phyloP scores from a whole-genome alignment of 352 stramenopile species.

The Phytophthora hybrid region DNA sequence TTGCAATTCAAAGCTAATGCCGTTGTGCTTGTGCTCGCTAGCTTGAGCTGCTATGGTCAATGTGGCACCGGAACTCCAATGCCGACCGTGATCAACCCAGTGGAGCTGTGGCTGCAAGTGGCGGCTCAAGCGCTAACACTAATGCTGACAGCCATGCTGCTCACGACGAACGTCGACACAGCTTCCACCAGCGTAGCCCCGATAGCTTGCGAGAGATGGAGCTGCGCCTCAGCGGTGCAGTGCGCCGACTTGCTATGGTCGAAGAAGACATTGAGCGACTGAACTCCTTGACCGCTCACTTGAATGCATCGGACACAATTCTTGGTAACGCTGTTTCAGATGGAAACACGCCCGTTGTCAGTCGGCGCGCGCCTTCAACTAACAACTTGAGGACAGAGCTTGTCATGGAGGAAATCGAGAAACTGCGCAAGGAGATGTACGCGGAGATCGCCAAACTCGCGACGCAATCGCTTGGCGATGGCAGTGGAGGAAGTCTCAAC shows the following conservation, averaged over 20 bases:
- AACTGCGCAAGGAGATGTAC: slow-evolving; percentile 60
- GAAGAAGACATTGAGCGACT: slow-evolving; percentile 77
- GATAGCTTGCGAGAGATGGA: slow-evolving; percentile 66
- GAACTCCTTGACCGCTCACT: slow-evolving; percentile 35
- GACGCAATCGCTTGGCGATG: slow-evolving; percentile 24
- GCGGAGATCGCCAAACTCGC: slow-evolving; percentile 63
- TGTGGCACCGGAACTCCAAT: slow-evolving; percentile 80
- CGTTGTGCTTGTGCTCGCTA: slow-evolving; percentile 11
- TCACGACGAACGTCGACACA: slow-evolving; percentile 23
- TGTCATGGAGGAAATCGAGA: slow-evolving; percentile 56
- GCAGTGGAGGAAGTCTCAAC: slow-evolving; percentile 15
- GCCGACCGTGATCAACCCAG: slow-evolving; percentile 24
- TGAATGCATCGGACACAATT: slow-evolving; percentile 34
- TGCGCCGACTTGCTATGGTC: slow-evolving; percentile 59
- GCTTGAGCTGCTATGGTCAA: slow-evolving; percentile 65
- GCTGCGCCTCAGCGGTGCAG: slow-evolving; percentile 63
- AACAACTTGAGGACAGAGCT: slow-evolving; percentile 38
- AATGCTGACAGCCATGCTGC: slow-evolving; percentile 11
- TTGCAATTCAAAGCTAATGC: neutral
- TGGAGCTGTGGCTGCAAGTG: neutral
- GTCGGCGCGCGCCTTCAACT: slow-evolving; percentile 25
- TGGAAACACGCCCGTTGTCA: neutral
- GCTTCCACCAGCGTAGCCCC: slow-evolving; percentile 29
- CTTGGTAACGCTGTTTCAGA: slow-evolving; percentile 1
- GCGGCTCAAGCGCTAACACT: slow-evolving; percentile 5